A percentile compares a stretch with the other conserved stretches of the same genome.
Evolutionary conservation across 805 yeast genomes (phyloP).

Genomic region (Candida xyloterini): DNA sequence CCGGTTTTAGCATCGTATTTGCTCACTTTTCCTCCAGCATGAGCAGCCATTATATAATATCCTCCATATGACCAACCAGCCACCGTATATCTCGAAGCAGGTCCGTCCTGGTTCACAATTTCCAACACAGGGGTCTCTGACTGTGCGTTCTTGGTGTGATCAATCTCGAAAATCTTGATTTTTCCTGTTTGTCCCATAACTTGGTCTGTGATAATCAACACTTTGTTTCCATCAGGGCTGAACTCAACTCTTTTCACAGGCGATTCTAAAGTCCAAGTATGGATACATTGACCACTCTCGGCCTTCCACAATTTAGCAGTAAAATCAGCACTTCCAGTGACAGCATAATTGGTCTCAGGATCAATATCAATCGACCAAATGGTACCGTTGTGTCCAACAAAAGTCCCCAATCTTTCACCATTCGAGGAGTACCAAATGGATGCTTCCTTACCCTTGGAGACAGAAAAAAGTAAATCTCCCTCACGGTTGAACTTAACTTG

Average conservation of each 20-base stretch:
- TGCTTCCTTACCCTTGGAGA: slow-evolving; percentile 86
- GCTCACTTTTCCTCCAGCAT: slow-evolving; percentile 79
- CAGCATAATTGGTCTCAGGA: slow-evolving; percentile 58
- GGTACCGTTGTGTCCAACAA: slow-evolving; percentile 87
- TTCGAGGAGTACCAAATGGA: slow-evolving; percentile 92
- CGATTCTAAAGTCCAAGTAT: slow-evolving; percentile 69
- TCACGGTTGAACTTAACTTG: slow-evolving; percentile 94
- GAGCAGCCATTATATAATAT: slow-evolving; percentile 76
- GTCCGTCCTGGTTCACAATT: slow-evolving; percentile 52
- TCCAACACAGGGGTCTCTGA: slow-evolving; percentile 52
- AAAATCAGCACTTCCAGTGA: slow-evolving; percentile 91
- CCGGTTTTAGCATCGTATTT: slow-evolving; percentile 79
- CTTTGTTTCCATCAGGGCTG: slow-evolving; percentile 63
- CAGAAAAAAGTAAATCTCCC: slow-evolving; percentile 90
- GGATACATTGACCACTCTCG: slow-evolving; percentile 69
- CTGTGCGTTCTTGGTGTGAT: slow-evolving; percentile 44
- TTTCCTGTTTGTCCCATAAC: slow-evolving; percentile 89
- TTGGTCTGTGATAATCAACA: slow-evolving; percentile 80
- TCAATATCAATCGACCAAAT: slow-evolving; percentile 93
- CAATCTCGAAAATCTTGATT: slow-evolving; percentile 62
- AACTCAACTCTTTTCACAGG: slow-evolving; percentile 93
- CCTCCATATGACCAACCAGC: slow-evolving; percentile 87
- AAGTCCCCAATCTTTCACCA: slow-evolving; percentile 96
- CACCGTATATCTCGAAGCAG: slow-evolving; percentile 56
- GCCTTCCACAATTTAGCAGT: slow-evolving; percentile 82